Base-by-base conservation (phyloP, 2,329 filamentous ascomycete genomes). In the Alternaria arborescens region DNA sequence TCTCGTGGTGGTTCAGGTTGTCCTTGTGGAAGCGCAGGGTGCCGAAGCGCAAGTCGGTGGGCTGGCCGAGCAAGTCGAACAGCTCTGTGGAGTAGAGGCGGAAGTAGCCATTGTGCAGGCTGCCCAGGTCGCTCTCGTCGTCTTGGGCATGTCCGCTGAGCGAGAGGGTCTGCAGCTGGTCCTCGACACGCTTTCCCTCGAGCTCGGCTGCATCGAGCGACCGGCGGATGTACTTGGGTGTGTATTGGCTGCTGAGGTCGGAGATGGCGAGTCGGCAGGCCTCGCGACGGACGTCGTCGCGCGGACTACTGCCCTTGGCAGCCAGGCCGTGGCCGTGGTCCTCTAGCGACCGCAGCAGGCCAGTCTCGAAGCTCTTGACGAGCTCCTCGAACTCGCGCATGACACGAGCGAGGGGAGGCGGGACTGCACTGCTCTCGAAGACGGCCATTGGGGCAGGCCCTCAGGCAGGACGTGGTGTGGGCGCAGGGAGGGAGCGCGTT, bases 341-440 rank as follows among this genome's bases (percentile, higher is more conserved):
- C 22, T 67, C 66, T 22, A 76, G 72, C 28, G 74, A 75, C 57
- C 64, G 70, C 64, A 69, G 65, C 62, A 77, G 67, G 34, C 68
- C 68, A 22, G 64, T 62, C 70, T 77, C 75, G 60, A 71, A 72
- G 55, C 60, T 60, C 48, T 59, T 54, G 43, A 72, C 73, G 36
- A 77, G 69, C 58, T 76, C 70, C 50, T 77, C 67, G 57, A 74
- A 76, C 59, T 76, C 71, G 66, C 69, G 72, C 75, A 76, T 72
- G 28, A 75, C 68, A 30, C 70, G 72, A 41, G 68, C 70, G 60
- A 76, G 68, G 57, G 66, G 61, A 36, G 70, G 65, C 34, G 56
- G 48, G 43, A 58, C 61, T 47, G 64, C 63, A 34, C 71, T 65
- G 60, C 62, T 67, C 64, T 75, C 71, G 50, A 69, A 64, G 41